A percentile compares a stretch with the other conserved stretches of the same genome.
Evolutionary conservation across 495 filamentous ascomycete genomes (phyloP).

Genomic region (Chaetomium fimeti): DNA sequence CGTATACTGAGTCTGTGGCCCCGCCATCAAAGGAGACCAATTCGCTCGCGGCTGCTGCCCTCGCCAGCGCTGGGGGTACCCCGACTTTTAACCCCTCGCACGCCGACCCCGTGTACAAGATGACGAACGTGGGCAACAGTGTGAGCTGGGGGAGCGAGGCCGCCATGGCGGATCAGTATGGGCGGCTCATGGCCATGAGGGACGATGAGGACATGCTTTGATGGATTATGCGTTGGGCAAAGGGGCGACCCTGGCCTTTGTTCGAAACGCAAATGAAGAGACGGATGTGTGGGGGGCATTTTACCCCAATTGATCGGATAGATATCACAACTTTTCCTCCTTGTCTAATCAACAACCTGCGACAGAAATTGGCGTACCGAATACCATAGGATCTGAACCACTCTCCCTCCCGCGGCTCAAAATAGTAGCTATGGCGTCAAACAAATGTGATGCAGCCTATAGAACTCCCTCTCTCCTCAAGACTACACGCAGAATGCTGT

Average conservation of each 20-base stretch:
- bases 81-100: conserved; percentile 51
- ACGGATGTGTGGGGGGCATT: too few species aligned
- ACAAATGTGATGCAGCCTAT: too few species aligned
- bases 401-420: too few species aligned
- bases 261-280: not conserved
- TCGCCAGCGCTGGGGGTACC: conserved; percentile 31
- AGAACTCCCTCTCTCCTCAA: too few species aligned
- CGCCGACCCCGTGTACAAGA: conserved; percentile 63
- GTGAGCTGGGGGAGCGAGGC: conserved; percentile 50
- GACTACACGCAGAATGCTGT: too few species aligned
- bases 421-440: too few species aligned
- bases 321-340: not conserved
- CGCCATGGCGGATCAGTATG: conserved; percentile 61
- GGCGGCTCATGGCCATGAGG: conserved; percentile 47
- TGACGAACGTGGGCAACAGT: conserved; percentile 28
- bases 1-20: conserved; percentile 36
- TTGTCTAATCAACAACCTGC: not conserved
- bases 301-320: not conserved
- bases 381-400: not conserved
- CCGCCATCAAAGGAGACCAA: conserved; percentile 41
- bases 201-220: conserved; percentile 37
- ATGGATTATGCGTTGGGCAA: conserved; percentile 2
- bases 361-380: not conserved
- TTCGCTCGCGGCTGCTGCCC: conserved; percentile 1
- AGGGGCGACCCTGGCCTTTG: not conserved